Base-by-base conservation (phyloP, 139 green algal species). In the Picochlorum sp. region DNA sequence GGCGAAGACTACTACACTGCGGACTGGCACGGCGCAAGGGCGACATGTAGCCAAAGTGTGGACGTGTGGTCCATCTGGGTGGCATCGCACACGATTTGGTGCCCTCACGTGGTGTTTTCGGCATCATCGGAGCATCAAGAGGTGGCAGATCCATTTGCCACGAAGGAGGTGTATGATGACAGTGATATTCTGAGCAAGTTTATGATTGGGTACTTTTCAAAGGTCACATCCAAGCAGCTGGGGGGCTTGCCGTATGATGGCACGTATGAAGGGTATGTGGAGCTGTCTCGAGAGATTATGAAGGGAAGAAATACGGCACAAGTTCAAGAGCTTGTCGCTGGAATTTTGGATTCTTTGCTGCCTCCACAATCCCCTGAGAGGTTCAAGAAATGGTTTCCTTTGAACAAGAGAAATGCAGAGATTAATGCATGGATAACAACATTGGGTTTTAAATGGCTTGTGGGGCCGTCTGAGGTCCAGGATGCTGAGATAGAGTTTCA, bases 371-470 rank as follows among this genome's bases (percentile, higher is more conserved):
- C 71, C 4, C 63, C 69, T 1, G 54, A 55, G 9, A 44, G 50
- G 26, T 85, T 85, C 66, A 59, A 72, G 6, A 67, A 57, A 28
- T 69, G 72, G 65, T 83, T 85, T 66, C 75, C 78, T 14, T 15
- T 80, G 13, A 80, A 67, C 47, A 71, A 68, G 51, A 61, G 73
- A 21, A 32, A 15, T 21, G 23, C 30, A 65, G 44, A 66, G 61
- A 56, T 66, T 24, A 79, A 85, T 62, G 80, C 80, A 2, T 65
- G 41, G 44, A 79, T 86, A 65, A 86, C 80, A 1, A 72, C 55
- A 30, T 41, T 74, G 20, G 69, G 75, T 6, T 87, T 87, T 70
- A 60, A 37, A 7, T 87, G 81, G 81, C 75, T 87, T 44, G 81
- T 87, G 21, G 81, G 81, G 3, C 75, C 72, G 4, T 70, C 76